These are phyloP conservation scores for Nymphaea colorata DNA, from an alignment of 164 flowering plant species.

Conservation along the genomic window DNA sequence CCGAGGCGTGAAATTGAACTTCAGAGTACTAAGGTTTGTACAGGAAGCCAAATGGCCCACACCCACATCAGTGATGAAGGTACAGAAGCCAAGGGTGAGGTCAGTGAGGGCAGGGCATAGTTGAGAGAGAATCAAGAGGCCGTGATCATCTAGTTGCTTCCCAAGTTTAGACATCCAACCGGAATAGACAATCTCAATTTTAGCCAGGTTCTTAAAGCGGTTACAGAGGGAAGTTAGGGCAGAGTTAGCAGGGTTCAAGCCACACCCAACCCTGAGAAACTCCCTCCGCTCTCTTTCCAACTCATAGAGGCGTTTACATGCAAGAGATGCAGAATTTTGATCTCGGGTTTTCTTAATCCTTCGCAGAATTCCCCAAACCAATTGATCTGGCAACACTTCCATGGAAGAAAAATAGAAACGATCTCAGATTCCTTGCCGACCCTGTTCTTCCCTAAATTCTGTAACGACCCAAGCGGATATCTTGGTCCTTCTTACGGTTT, in stretches of 20 bases:
- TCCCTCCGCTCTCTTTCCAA: conserved; percentile 54
- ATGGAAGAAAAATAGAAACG: conserved; percentile 10
- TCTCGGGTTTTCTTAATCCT: conserved; percentile 39
- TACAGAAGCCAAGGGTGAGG: conserved; percentile 62
- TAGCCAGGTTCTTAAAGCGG: conserved; percentile 45
- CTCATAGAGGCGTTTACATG: conserved; percentile 44
- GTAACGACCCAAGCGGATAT: background rate
- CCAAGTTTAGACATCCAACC: conserved; percentile 86
- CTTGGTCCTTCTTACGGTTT: background rate
- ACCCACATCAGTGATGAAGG: conserved; percentile 64
- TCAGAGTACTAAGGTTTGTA: conserved; percentile 50
- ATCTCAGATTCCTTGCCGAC: no score
- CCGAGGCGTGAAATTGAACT: conserved; percentile 54
- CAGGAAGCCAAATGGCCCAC: conserved; percentile 52
- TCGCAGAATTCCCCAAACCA: conserved; percentile 51
- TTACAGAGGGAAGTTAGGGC: conserved; percentile 54
- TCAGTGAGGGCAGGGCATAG: conserved; percentile 41
- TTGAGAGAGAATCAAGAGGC: conserved; percentile 44
- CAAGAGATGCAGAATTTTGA: conserved; percentile 45
- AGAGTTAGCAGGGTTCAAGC: conserved; percentile 67
- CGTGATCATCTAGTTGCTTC: conserved; percentile 69
- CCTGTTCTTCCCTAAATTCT: no score
- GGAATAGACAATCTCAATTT: conserved; percentile 53
- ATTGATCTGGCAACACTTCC: conserved; percentile 61
- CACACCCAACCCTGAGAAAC: conserved; percentile 60